These are phyloP conservation scores for Thyridium curvatum DNA, from an alignment of 2,329 filamentous ascomycete species.

Conservation along the genomic window DNA sequence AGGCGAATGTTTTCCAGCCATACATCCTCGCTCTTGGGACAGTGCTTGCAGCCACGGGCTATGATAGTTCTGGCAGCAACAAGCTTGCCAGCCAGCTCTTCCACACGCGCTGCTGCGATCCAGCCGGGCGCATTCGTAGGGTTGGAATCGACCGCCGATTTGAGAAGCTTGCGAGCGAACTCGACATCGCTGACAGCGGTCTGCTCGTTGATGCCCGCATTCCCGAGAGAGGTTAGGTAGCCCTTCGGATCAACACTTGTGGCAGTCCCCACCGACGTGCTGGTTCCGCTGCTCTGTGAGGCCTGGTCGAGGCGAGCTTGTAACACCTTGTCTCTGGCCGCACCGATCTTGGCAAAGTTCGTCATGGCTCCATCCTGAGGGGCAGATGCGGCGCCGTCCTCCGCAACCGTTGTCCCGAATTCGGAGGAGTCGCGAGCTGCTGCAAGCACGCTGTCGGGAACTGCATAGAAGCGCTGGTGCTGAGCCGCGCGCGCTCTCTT, in stretches of 20 bases:
- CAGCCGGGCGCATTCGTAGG: conserved; percentile 91
- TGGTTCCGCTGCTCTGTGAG: conserved; percentile 60
- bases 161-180: conserved; percentile 83
- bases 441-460: conserved; percentile 91
- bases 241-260: conserved; percentile 93
- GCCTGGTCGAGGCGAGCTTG: conserved; percentile 91
- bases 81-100: conserved; percentile 87
- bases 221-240: conserved; percentile 87
- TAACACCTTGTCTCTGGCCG: conserved; percentile 90
- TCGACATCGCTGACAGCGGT: conserved; percentile 92
- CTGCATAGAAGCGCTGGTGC: conserved; percentile 85
- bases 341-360: conserved; percentile 96
- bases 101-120: conserved; percentile 88
- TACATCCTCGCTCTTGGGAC: conserved; percentile 87
- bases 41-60: conserved; percentile 79
- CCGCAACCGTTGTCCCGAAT: conserved; percentile 80
- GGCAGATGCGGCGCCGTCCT: conserved; percentile 56
- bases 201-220: conserved; percentile 73
- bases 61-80: conserved; percentile 87
- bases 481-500: conserved; percentile 76
- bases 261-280: conserved; percentile 69
- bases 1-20: conserved; percentile 96
- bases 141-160: conserved; percentile 96
- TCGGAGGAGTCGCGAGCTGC: conserved; percentile 75
- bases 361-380: conserved; percentile 84